These are phyloP conservation scores for Striga asiatica DNA, from an alignment of 257 asterid genomes.

Conservation along the genomic window DNA sequence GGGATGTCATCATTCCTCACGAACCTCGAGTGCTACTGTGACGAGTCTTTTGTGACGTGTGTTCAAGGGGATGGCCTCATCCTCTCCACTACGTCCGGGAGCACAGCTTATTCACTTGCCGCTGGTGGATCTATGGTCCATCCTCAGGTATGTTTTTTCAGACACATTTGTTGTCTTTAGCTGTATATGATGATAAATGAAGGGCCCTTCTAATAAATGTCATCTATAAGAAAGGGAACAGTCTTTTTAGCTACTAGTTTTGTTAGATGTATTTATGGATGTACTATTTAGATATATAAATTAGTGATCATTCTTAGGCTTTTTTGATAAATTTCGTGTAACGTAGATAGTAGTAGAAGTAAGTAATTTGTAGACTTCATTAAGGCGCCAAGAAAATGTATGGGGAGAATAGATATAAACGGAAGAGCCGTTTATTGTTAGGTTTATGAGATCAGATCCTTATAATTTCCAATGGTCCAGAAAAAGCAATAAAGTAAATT, in stretches of 20 bases:
- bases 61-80: conserved; percentile 98
- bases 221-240: background rate
- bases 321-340: too few species aligned
- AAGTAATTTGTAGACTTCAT: too few species aligned
- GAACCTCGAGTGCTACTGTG: conserved; percentile 85
- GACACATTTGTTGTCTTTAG: background rate
- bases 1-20: conserved; percentile 91
- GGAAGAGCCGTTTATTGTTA: too few species aligned
- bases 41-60: conserved; percentile 73
- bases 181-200: background rate
- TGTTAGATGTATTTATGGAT: too few species aligned
- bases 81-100: conserved; percentile 90
- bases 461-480: too few species aligned
- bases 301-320: too few species aligned
- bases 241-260: too few species aligned
- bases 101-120: conserved; percentile 97
- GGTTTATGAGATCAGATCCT: too few species aligned
- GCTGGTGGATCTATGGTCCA: conserved; percentile 99
- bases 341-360: too few species aligned
- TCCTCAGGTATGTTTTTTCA: conserved; percentile 61
- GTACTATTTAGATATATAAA: too few species aligned
- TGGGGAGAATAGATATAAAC: too few species aligned
- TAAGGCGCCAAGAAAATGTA: too few species aligned
- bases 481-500: background rate
- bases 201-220: background rate